Evolutionary conservation across 2,329 filamentous ascomycete species (phyloP).

Genomic region (Aspergillus ruber): DNA sequence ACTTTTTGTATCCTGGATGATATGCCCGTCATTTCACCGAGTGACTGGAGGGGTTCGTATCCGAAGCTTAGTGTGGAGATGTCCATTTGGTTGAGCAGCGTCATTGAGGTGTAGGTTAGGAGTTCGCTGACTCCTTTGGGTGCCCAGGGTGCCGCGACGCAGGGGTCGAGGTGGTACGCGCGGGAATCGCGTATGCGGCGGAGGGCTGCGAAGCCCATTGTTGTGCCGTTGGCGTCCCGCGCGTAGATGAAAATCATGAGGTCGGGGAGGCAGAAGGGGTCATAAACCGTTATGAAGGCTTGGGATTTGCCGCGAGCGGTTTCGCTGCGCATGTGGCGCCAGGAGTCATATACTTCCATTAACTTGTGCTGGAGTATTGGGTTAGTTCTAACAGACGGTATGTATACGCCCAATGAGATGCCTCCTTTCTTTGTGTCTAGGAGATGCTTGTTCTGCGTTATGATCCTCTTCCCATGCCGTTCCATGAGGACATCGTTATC

Average conservation of each 20-base stretch:
- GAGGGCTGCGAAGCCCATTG: slow-evolving; percentile 36
- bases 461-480: slow-evolving; percentile 30
- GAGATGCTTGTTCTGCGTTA: slow-evolving; percentile 31
- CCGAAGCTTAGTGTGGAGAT: slow-evolving; percentile 34
- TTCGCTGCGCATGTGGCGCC: slow-evolving; percentile 31
- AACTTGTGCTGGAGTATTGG: slow-evolving; percentile 25
- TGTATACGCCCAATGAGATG: slow-evolving; percentile 30
- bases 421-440: slow-evolving; percentile 29
- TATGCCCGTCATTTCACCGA: slow-evolving; percentile 30
- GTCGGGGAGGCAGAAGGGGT: slow-evolving; percentile 32
- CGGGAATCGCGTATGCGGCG: slow-evolving; percentile 29
- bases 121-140: slow-evolving; percentile 35
- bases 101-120: slow-evolving; percentile 33
- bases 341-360: slow-evolving; percentile 31
- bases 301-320: slow-evolving; percentile 19
- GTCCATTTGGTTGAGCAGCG: slow-evolving; percentile 25
- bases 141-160: slow-evolving; percentile 27
- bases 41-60: slow-evolving; percentile 29
- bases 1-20: slow-evolving; percentile 19
- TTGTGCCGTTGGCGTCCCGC: slow-evolving; percentile 17
- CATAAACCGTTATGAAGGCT: slow-evolving; percentile 38
- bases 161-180: slow-evolving; percentile 40
- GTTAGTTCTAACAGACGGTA: slow-evolving; percentile 25
- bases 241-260: slow-evolving; percentile 40
- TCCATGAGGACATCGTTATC: slow-evolving; percentile 35